A percentile compares a stretch with the other conserved stretches of the same genome.
Evolutionary conservation across 371 early-diverging fungal species (phyloP).

Genomic region (Lichtheimia ramosa): DNA sequence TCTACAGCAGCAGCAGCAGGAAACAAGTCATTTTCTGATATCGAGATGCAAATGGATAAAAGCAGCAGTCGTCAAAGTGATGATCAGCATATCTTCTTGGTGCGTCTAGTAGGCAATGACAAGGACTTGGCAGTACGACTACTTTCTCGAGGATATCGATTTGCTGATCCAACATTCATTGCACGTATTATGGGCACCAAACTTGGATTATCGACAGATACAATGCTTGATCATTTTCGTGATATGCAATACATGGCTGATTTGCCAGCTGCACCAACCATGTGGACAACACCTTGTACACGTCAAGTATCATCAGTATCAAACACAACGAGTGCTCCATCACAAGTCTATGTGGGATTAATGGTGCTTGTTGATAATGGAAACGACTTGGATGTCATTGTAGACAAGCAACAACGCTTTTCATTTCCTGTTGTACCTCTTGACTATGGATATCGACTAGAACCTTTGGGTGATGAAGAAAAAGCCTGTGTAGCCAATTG

Average conservation of each 20-base stretch:
- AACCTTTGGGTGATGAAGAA: conserved; percentile 16
- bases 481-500: conserved; percentile 17
- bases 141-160: conserved; percentile 35
- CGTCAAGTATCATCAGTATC: too few species aligned
- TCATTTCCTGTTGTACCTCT: conserved; percentile 33
- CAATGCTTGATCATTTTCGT: conserved; percentile 27
- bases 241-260: conserved; percentile 24
- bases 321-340: too few species aligned
- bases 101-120: conserved; percentile 23
- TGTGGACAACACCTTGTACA: too few species aligned
- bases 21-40: neutral
- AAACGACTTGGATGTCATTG: conserved; percentile 14
- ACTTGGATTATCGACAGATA: conserved; percentile 30
- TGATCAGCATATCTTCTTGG: conserved; percentile 36
- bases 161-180: conserved; percentile 39
- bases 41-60: neutral
- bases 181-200: conserved; percentile 35
- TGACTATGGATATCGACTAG: conserved; percentile 9
- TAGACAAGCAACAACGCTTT: conserved; percentile 26
- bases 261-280: neutral
- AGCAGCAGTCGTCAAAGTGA: conserved; percentile 3
- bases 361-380: conserved; percentile 28
- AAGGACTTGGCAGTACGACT: conserved; percentile 15
- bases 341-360: conserved; percentile 27
- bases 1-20: conserved; percentile 1